Evolutionary conservation across 2,329 filamentous ascomycete species (phyloP), one percentile per base, ranked within the genome.

Genomic region (Paraphaeosphaeria sporulosa): DNA sequence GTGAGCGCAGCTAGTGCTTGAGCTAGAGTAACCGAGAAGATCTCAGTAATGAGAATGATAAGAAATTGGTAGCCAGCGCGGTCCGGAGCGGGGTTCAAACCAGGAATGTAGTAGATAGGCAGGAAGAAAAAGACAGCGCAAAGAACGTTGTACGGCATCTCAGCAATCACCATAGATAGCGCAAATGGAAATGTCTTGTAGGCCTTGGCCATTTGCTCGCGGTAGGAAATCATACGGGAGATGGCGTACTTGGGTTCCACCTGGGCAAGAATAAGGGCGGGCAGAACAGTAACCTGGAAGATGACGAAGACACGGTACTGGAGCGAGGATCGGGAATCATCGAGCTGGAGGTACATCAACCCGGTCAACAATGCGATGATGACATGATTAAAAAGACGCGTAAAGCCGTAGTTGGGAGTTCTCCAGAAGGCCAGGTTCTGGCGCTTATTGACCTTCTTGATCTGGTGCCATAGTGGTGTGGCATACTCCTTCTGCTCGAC

Each of bases 301-400:
- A 95, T 91, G 77, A 94, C 87, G 78, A 97, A 97, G 63, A 97
- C 86, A 61, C 90, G 89, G 81, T 95, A 91, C 77, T 97, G 93
- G 4, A 97, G 84, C 1, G 90, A 91, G 1, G 89, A 81, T 10
- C 90, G 86, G 2, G 90, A 93, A 70, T 93, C 80, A 72, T 94
- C 89, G 9, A 96, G 86, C 62, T 92, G 86, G 50, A 96, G 82
- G 76, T 90, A 97, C 36, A 90, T 90, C 13, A 96, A 84, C 67
- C 93, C 93, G 0, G 90, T 92, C 57, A 96, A 80, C 15, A 96
- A 72, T 1, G 91, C 89, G 65, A 96, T 91, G 62, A 88, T 86
- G 61, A 94, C 82, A 75, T 96, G 93, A 73, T 91, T 94, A 83
- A 94, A 96, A 19, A 96, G 82, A 19, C 93, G 87, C 0, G 93